Base-by-base conservation (phyloP, 495 filamentous ascomycete genomes). In the Astrothelium subdiscretum region DNA sequence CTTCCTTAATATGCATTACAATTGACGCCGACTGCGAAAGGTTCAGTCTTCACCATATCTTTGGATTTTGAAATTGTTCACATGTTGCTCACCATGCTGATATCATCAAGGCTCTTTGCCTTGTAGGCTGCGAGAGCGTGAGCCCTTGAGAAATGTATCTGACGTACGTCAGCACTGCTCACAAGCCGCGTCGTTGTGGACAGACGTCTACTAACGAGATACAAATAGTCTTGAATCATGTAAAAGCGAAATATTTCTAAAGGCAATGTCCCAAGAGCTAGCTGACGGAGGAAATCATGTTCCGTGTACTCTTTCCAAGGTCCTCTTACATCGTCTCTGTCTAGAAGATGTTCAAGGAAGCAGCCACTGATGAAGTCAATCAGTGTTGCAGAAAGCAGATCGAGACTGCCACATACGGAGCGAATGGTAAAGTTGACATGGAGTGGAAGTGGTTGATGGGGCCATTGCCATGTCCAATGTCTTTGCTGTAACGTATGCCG, bases 371-470 rank as follows among this genome's bases (percentile, higher is more conserved):
- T 58, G 13, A 20, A 42, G 31, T 60, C 24, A 61, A 59, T 24
- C 15, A n/a, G n/a, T 10, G 57, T 31, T 44, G 22, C 38, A 59
- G 20, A 31, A 4, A 31, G 32, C 0, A 13, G 38, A 24, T 31
- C 1, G 42, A 22, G n/a, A 44, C 38, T 38, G 13, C 22, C 60
- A 78, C 86, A 70, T 75, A 96, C 91, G 86, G 88, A 12, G 87
- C 74, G 75, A 95, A 96, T 1, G 91, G 90, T 62, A 96, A 74
- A 0, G 78, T 82, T 63, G 90, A 86, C 1, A 84, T 78, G 2
- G 91, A 95, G 71, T 97, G 92, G 67, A 96, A 95, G 73, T 96
- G 92, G 67, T 96, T 95, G 64, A 98, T 85, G 1, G 94, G 92
- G 0, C 92, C 92, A 73, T 83, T 89, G 8, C 92, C 92, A 57